Base-by-base conservation (phyloP, 163 green algal species). In the Scenedesmus sp. region DNA sequence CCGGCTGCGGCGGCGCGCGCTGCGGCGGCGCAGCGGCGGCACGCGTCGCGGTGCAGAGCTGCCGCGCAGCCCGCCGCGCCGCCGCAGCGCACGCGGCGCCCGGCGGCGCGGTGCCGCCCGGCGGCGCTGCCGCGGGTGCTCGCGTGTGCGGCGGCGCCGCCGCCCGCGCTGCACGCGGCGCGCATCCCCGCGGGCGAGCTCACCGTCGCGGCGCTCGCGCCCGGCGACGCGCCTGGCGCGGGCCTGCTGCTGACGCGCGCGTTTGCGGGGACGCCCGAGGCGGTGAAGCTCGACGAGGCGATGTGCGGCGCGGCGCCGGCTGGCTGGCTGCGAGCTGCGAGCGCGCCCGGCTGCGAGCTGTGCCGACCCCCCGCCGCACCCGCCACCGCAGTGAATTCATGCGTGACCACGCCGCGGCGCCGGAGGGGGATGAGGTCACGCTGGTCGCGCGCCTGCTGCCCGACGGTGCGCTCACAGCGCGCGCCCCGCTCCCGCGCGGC, bases 191-290 rank as follows among this genome's bases (percentile, higher is more conserved):
- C n/a, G n/a, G n/a, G n/a, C n/a, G n/a, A n/a, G n/a, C n/a, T n/a
- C n/a, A n/a, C n/a, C n/a, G n/a, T n/a, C 60, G 72, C 63, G 18
- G 26, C 53, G 20, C 50, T 86, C 11, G 15, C 50, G 6, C 15
- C 39, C 0, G 36, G 33, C 11, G 81, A 86, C 10, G 29, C 75
- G 0, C 75, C 77, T 24, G 76, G 69, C 3, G 81, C 81, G 0
- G 53, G 53, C 17, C 63, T 84, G 20, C 69, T 84, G 20, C 42
- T 87, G 6, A 66, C 77, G 2, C 76, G 77, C 7, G 82, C 77
- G 0, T 87, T 87, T 63, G 76, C 77, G 17, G 73, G 75, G 0
- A 65, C 76, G 10, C 29, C 76, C 13, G 82, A 87, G 47, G 70
- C 82, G 1, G 82, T 87, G 1, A 51, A 53, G 0, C 58, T 87